Conservation (phyloP, 2,329 filamentous ascomycete species). For the Nothophoma quercina region DNA sequence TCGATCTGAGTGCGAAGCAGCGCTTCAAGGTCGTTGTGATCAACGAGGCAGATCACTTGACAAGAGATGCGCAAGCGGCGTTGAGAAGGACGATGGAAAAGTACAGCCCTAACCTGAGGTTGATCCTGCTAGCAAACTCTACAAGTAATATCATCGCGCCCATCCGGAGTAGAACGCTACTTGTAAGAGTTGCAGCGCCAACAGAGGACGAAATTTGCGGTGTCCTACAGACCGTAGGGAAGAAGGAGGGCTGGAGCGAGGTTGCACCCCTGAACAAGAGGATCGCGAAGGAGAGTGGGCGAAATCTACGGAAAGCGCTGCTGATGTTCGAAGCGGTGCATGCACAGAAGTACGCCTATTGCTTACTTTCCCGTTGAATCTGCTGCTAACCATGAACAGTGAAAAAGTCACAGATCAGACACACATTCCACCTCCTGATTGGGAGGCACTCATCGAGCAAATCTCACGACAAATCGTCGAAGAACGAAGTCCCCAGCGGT, state of each 20-base stretch:
- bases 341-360: constrained; percentile 82
- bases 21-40: constrained; percentile 99
- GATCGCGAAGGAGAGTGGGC: constrained; percentile 88
- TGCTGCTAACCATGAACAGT: constrained; percentile 58
- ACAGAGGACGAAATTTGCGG: constrained; percentile 83
- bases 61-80: constrained; percentile 92
- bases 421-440: constrained; percentile 91
- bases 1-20: constrained; percentile 90
- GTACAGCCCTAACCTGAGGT: constrained; percentile 90
- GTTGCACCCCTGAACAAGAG: constrained; percentile 78
- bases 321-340: constrained; percentile 98
- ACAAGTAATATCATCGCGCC: constrained; percentile 99
- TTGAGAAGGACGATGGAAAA: constrained; percentile 98
- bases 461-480: constrained; percentile 93
- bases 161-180: constrained; percentile 87
- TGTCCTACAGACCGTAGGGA: constrained; percentile 73
- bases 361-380: neutral
- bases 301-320: constrained; percentile 87
- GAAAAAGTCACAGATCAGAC: constrained; percentile 90
- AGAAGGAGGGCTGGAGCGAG: constrained; percentile 84
- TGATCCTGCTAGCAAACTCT: constrained; percentile 93
- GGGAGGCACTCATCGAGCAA: constrained; percentile 89
- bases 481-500: constrained; percentile 88
- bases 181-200: constrained; percentile 91
- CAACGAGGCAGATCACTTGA: constrained; percentile 96